phyloP scores from a whole-genome alignment of 495 filamentous ascomycete species.

The Cercophora scortea region DNA sequence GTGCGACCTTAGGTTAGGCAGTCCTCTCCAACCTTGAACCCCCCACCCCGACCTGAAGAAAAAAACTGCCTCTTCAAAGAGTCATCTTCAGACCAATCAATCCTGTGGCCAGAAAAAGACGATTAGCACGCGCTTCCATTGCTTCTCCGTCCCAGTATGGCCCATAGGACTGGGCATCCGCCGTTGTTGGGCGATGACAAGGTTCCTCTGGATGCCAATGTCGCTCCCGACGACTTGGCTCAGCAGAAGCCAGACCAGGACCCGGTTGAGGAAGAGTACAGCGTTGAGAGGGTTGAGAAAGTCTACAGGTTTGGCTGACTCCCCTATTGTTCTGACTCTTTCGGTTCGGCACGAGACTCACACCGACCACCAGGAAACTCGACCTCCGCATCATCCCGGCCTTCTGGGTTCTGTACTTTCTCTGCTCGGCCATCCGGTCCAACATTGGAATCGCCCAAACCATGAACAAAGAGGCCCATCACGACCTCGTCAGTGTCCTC shows the following conservation, averaged over 20 bases:
- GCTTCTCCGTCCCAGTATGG: conserved; percentile 43
- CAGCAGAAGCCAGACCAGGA: conserved; percentile 8
- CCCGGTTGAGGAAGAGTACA: conserved; percentile 25
- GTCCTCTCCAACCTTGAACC: too few relatives aligned
- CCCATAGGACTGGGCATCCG: conserved; percentile 8
- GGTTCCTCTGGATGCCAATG: conserved; percentile 11
- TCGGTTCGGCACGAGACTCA: neutral
- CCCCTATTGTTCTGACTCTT: neutral
- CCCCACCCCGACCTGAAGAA: neutral
- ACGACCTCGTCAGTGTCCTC: conserved; percentile 63
- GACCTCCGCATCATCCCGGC: conserved; percentile 82
- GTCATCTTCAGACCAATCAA: neutral
- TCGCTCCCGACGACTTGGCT: conserved; percentile 8
- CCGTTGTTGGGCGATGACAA: conserved; percentile 19
- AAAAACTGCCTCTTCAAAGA: neutral
- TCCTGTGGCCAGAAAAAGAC: conserved; percentile 26
- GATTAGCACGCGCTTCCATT: conserved; percentile 46
- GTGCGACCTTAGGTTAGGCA: too few relatives aligned
- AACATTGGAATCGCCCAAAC: conserved; percentile 88
- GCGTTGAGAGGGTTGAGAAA: conserved; percentile 49
- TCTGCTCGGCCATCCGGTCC: conserved; percentile 83
- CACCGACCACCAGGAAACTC: conserved; percentile 48
- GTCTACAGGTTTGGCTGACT: conserved; percentile 48
- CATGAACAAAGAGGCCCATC: conserved; percentile 63
- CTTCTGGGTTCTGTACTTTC: conserved; percentile 90